Evolutionary conservation across 164 flowering plant genomes (phyloP).

Genomic region (Taxillus chinensis): DNA sequence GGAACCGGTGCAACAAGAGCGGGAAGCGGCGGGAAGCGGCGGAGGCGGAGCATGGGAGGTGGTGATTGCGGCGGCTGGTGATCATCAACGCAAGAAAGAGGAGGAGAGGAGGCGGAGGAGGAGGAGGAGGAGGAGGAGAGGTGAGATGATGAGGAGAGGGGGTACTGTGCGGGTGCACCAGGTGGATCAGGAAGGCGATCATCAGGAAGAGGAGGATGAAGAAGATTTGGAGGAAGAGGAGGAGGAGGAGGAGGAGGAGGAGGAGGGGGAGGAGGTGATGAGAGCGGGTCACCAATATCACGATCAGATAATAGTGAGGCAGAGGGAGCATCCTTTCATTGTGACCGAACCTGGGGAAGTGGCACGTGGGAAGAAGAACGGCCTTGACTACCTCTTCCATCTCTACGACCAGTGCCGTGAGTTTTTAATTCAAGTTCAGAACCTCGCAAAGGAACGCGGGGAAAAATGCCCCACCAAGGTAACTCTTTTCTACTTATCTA

Average conservation of each 20-base stretch:
- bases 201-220: conserved; percentile 13
- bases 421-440: conserved; percentile 83
- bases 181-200: conserved; percentile 6
- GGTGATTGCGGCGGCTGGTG: conserved; percentile 15
- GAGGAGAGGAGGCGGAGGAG: conserved; percentile 6
- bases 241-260: conserved; percentile 15
- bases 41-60: conserved; percentile 46
- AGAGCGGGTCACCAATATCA: not conserved
- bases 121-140: not conserved
- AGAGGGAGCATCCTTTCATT: conserved; percentile 90
- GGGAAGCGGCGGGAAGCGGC: conserved; percentile 59
- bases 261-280: conserved; percentile 16
- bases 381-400: conserved; percentile 92
- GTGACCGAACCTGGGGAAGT: conserved; percentile 99
- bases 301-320: conserved; percentile 33
- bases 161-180: too few relatives aligned
- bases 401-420: conserved; percentile 88
- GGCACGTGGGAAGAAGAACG: conserved; percentile 96
- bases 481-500: not conserved
- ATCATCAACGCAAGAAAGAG: conserved; percentile 16
- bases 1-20: conserved; percentile 76
- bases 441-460: conserved; percentile 75
- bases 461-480: conserved; percentile 99
- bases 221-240: not conserved
- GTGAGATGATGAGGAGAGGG: not conserved